Evolutionary conservation across 2,329 filamentous ascomycete species (phyloP), one percentile per base, ranked within the genome.

Genomic region (Pseudogymnoascus sp.): DNA sequence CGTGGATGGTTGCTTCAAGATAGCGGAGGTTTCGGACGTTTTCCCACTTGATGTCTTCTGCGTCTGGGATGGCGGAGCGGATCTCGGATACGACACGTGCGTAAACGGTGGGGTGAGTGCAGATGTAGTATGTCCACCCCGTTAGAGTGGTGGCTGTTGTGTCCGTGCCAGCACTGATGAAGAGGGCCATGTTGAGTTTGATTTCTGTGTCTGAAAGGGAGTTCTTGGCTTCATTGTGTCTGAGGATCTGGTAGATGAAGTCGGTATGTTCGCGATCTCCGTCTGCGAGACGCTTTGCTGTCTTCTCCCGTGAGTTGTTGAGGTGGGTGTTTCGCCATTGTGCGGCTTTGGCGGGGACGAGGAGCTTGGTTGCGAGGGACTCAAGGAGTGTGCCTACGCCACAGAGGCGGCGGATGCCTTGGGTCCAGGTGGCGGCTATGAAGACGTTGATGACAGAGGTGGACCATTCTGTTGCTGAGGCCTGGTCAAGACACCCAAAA

Each of bases 121-220:
- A 40, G 12, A 63, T 38, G 18, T 60, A 70, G 31, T 69, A 70
- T 6, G 69, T 68, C 67, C 68, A 68, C 1, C 67, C 69, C 1
- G 70, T 67, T 5, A 72, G 62, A 9, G 67, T 64, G 4, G 66
- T 71, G 2, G 69, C 70, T 3, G 69, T 71, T 0, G 71, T 72
- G 21, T 72, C 71, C 2, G 68, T 71, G 5, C 71, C 71, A 2
- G 65, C 71, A 16, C 66, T 71, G 42, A 67, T 66, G 53, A 71
- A 69, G 2, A 66, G 37, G 7, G 65, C 68, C 49, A 68, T 62
- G 31, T 70, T 71, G 18, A 71, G 40, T 16, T 67, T 65, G 28
- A 71, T 64, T 42, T 71, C 69, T 8, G 49, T 56, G 49, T 56
- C 49, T 1, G 49, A 56, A 18, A 68, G 67, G 6, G 63, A 63